A percentile compares a stretch with the other conserved stretches of the same genome.
phyloP scores from a whole-genome alignment of 2,329 filamentous ascomycete genomes.

The Pestalotiopsis fici region DNA sequence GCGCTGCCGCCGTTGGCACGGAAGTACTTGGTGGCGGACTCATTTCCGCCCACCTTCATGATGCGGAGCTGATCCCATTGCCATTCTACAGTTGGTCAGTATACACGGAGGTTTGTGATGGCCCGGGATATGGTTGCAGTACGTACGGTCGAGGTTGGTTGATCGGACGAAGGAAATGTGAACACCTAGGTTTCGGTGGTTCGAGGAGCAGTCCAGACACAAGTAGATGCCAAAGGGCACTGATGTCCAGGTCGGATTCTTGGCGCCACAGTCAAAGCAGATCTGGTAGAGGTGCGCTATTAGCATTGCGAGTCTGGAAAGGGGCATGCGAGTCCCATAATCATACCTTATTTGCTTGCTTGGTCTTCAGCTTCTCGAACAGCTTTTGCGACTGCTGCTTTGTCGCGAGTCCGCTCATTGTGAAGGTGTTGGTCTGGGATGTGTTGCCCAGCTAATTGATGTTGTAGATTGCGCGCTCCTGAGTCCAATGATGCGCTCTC shows the following conservation, averaged over 20 bases:
- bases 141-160: constrained; percentile 95
- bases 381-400: constrained; percentile 96
- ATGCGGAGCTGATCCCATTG: constrained; percentile 97
- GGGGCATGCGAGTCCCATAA: constrained; percentile 4
- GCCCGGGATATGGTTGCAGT: constrained; percentile 14
- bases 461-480: not conserved
- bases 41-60: constrained; percentile 98
- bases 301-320: not conserved
- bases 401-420: constrained; percentile 71
- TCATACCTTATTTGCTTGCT: constrained; percentile 89
- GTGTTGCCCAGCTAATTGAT: not conserved
- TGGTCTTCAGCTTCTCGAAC: constrained; percentile 95
- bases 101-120: not conserved
- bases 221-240: constrained; percentile 97
- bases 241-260: constrained; percentile 98
- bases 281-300: constrained; percentile 47
- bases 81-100: constrained; percentile 66
- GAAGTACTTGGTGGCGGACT: constrained; percentile 98
- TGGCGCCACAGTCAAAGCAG: constrained; percentile 97
- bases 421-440: constrained; percentile 28
- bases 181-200: constrained; percentile 96
- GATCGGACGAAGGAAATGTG: constrained; percentile 99
- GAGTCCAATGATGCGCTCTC: not conserved
- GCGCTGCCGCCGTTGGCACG: constrained; percentile 94
- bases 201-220: constrained; percentile 95